Percentiles rank a stretch among this genome's conserved stretches.
phyloP scores from a whole-genome alignment of 2,329 filamentous ascomycete genomes.

The Meredithiella fracta region DNA sequence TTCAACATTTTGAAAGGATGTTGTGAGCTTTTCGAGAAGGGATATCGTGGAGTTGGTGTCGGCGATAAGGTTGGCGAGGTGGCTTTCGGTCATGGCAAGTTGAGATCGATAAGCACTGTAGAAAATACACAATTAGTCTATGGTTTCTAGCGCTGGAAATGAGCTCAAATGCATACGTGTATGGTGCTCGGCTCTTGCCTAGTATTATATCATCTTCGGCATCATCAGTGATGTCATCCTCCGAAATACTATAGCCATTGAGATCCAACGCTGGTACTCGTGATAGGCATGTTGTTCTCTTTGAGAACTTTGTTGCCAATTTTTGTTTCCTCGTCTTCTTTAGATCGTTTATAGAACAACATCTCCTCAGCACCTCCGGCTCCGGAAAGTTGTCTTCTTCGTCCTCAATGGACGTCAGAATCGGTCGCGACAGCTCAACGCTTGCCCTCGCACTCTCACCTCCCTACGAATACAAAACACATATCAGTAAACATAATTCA shows the following conservation, averaged over 20 bases:
- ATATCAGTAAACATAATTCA: neutral
- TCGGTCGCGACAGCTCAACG: conserved; percentile 6
- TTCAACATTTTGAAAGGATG: conserved; percentile 77
- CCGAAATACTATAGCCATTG: conserved; percentile 7
- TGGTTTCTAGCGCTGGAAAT: neutral
- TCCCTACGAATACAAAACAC: neutral
- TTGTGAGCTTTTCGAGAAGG: conserved; percentile 61
- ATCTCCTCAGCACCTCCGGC: conserved; percentile 46
- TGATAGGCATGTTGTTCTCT: conserved; percentile 9
- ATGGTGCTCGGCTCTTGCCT: conserved; percentile 6
- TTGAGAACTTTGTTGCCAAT: neutral
- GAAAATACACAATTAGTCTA: neutral
- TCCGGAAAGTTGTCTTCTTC: conserved; percentile 44
- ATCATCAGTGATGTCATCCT: conserved; percentile 16
- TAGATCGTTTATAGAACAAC: conserved; percentile 37
- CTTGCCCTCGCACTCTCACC: conserved; percentile 3
- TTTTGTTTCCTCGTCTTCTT: neutral
- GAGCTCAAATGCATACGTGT: conserved; percentile 34
- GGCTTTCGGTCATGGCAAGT: conserved; percentile 60
- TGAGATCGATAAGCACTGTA: conserved; percentile 62
- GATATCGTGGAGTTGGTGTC: conserved; percentile 63
- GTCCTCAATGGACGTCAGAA: conserved; percentile 20
- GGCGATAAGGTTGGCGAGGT: conserved; percentile 61
- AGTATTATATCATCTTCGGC: conserved; percentile 46
- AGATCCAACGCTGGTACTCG: conserved; percentile 9